Evolutionary conservation across 2,329 filamentous ascomycete species (phyloP), one percentile per base, ranked within the genome.

Genomic region (Trichoderma sp.): DNA sequence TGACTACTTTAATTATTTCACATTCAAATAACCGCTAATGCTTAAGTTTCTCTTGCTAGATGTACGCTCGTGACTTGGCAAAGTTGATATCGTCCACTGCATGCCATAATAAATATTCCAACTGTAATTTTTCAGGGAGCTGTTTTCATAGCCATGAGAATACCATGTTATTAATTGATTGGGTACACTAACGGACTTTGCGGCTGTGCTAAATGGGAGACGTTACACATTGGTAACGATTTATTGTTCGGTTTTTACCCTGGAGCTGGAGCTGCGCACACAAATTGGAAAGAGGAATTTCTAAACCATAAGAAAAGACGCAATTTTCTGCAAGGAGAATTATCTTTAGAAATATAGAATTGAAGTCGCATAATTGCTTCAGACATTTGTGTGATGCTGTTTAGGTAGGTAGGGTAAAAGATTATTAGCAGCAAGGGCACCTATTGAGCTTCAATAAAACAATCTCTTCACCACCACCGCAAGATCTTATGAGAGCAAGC

Each of bases 171-270:
- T 43, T 8, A 19, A 43, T 27, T 27, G 27, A 27, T 27, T 27
- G 27, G 2, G 27, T 2, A 27, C 27, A 27, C 27, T 27, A 27
- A 27, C 27, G 27, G 27, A 27, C 27, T 27, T 27, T 19, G 16
- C 2, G 16, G 4, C 10, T 33, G 0, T 33, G 10, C 33, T 33
- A 8, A 10, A 33, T 33, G 33, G 33, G 10, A 33, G 1, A 71
- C 78, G 2, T 76, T 89, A 33, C 83, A 86, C 69, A 83, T 85
- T 73, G 80, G 78, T 5, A 81, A 81, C 4, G 80, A 89, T 70
- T 87, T 88, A 0, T 71, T 88, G 0, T 73, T 84, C 6, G 84
- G 87, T 1, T 90, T 86, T 69, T 87, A 90, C 75, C 79, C 89
- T n/a, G 84, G 85, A 2, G 77, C 89, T n/a, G 84, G 85, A 2